These are phyloP conservation scores for Lasiodiplodia gonubiensis DNA, from an alignment of 2,329 filamentous ascomycete species.

Conservation along the genomic window DNA sequence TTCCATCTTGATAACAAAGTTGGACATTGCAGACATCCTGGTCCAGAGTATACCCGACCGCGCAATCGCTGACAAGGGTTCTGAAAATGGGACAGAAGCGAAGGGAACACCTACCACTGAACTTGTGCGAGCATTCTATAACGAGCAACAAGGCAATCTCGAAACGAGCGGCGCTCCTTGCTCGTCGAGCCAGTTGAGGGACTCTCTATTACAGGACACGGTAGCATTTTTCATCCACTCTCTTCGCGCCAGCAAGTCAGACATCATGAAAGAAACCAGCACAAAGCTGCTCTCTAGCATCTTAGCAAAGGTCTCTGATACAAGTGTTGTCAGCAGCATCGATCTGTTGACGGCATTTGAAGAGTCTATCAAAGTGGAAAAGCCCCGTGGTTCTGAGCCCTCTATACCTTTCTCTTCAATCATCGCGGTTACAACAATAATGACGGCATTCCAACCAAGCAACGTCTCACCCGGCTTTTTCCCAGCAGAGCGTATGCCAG, in stretches of 20 bases:
- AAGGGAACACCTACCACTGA: constrained; percentile 27
- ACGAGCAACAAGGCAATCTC: constrained; percentile 44
- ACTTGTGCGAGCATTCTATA: constrained; percentile 42
- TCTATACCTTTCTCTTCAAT: constrained; percentile 39
- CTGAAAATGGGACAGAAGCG: constrained; percentile 26
- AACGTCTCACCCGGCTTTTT: constrained; percentile 38
- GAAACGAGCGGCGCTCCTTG: constrained; percentile 42
- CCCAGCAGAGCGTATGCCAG: constrained; percentile 57
- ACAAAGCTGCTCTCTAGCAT: constrained; percentile 42
- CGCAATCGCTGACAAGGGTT: constrained; percentile 33
- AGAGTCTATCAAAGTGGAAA: neutral
- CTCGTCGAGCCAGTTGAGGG: constrained; percentile 36
- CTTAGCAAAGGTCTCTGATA: constrained; percentile 40
- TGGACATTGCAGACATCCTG: constrained; percentile 47
- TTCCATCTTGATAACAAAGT: constrained; percentile 31
- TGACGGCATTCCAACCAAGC: constrained; percentile 42
- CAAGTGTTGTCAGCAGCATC: constrained; percentile 37
- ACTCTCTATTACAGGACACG: constrained; percentile 41
- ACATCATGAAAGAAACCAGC: constrained; percentile 37
- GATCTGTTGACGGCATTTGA: constrained; percentile 38
- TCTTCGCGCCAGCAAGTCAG: constrained; percentile 30
- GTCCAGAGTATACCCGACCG: constrained; percentile 46
- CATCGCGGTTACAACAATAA: constrained; percentile 41
- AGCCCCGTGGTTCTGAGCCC: neutral
- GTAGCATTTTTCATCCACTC: constrained; percentile 37